Evolutionary conservation across 2,329 filamentous ascomycete species (phyloP).

Genomic region (Verticillium longisporum): DNA sequence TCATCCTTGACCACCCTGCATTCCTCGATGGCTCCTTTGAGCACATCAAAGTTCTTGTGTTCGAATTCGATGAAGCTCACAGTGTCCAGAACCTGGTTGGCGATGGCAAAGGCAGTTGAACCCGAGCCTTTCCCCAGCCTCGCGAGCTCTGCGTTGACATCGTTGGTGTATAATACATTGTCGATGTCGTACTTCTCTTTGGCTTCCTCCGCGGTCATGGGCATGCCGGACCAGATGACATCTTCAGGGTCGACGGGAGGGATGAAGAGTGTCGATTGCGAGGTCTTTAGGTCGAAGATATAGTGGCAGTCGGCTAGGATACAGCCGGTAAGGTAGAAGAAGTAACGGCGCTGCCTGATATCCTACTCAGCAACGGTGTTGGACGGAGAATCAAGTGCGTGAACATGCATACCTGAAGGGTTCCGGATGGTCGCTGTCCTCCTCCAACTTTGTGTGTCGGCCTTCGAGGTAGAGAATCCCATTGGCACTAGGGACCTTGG

Average conservation of each 20-base stretch:
- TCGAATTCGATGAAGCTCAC: slow-evolving; percentile 57
- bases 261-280: slow-evolving; percentile 79
- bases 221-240: slow-evolving; percentile 91
- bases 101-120: slow-evolving; percentile 65
- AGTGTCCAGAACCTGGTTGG: slow-evolving; percentile 65
- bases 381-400: not conserved
- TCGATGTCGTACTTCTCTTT: slow-evolving; percentile 75
- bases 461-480: slow-evolving; percentile 87
- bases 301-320: slow-evolving; percentile 73
- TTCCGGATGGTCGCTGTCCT: slow-evolving; percentile 80
- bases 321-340: slow-evolving; percentile 90
- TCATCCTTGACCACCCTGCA: slow-evolving; percentile 66
- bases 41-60: slow-evolving; percentile 42
- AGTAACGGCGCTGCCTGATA: slow-evolving; percentile 75
- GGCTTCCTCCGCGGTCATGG: slow-evolving; percentile 70
- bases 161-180: slow-evolving; percentile 62
- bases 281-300: slow-evolving; percentile 69
- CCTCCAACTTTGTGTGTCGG: slow-evolving; percentile 70
- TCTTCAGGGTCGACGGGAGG: slow-evolving; percentile 81
- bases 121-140: slow-evolving; percentile 33
- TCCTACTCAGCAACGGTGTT: not conserved
- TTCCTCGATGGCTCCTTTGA: slow-evolving; percentile 59
- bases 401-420: slow-evolving; percentile 60
- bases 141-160: slow-evolving; percentile 68
- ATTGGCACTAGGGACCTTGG: slow-evolving; percentile 53